Base-by-base conservation (phyloP, 2,329 filamentous ascomycete genomes). In the Alternaria longipes region DNA sequence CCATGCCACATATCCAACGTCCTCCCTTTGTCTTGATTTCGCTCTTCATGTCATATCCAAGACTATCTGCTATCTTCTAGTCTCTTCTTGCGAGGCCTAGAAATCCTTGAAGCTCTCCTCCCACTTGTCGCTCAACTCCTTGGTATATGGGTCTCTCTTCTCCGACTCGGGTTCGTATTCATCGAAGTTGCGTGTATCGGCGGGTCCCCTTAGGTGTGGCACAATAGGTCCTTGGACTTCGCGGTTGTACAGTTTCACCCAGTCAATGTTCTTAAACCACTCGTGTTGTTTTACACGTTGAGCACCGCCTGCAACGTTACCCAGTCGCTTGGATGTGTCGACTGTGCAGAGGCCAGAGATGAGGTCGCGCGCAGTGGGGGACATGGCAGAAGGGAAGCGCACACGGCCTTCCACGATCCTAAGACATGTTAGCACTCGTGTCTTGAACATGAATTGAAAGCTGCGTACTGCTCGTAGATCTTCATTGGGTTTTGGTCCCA, bases 401-500 rank as follows among this genome's bases (percentile, higher is more conserved):
- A 94, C 86, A 34, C 90, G 89, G 70, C 91, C 91, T 76, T 92
- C 90, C 30, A 94, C 89, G 70, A 94, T 94, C 79, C 90, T 92
- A 59, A 5, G 8, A 20, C 6, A n/a, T 9, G 6, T 63, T 38
- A 59, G 47, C 11, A 28, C 1, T 20, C 3, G 5, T 24, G 12
- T 38, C 16, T 38, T 18, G 20, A 18, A 12, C 11, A 26, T 18
- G 6, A 5, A 11, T 24, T 24, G 12, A 11, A 32, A 38, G 3
- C 22, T 8, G 24, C 76, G 59, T 73, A 82, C 81, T 85, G 87
- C 77, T 93, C 92, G 80, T 94, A 94, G 60, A 94, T 94, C 76
- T 94, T 92, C 67, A 94, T 91, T 1, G 91, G 91, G 67, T 93
- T 94, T 66, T 92, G 89, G 74, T 94, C 90, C 91, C 91, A 95